Base-by-base conservation (phyloP, 768 basidiomycete species). In the Boletus reticuloceps region DNA sequence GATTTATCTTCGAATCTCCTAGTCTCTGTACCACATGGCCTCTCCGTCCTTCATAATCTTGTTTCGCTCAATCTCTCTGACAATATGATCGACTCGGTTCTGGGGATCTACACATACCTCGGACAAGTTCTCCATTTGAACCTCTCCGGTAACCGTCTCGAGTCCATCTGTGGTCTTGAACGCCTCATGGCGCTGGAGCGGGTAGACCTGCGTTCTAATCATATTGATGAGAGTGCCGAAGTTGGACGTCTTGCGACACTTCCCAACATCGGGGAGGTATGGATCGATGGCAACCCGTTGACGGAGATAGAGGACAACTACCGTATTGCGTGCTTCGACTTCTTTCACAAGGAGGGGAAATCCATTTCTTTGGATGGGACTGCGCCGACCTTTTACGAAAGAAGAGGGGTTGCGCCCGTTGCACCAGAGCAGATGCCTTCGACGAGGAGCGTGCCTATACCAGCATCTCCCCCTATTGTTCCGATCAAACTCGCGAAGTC, bases 81-180 rank as follows among this genome's bases (percentile, higher is more conserved):
- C 71, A 99, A 99, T 75, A 92, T 99, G 84, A 94, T 99, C 61
- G 94, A 96, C 69, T 94, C 95, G 17, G 88, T 98, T 17, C 82
- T 94, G 5, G 89, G 91, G 29, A 91, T 97, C 54, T 90, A 94
- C 65, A 81, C 82, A 37, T 82, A 85, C 50, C 80, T 98, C 37
- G 91, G 91, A 2, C 84, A 87, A 58, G 78, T 97, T 25, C 76
- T 86, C 17, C 77, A 80, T 7, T 77, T 98, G 63, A 94, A 96
- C 70, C 79, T 98, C 17, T 81, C 90, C 1, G 77, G 80, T 51
- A 98, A 98, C 66, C 84, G 96, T 6, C 83, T 98, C 48, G 93
- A 96, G 65, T 94, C 92, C n/a, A 82, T 98, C 51, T 94, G 93
- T 56, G 96, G 96, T 17, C 79, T 98, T 8, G 96, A 98, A 70